Evolutionary conservation across 495 filamentous ascomycete genomes (phyloP).

Genomic region (Penicillium simplicissimum): DNA sequence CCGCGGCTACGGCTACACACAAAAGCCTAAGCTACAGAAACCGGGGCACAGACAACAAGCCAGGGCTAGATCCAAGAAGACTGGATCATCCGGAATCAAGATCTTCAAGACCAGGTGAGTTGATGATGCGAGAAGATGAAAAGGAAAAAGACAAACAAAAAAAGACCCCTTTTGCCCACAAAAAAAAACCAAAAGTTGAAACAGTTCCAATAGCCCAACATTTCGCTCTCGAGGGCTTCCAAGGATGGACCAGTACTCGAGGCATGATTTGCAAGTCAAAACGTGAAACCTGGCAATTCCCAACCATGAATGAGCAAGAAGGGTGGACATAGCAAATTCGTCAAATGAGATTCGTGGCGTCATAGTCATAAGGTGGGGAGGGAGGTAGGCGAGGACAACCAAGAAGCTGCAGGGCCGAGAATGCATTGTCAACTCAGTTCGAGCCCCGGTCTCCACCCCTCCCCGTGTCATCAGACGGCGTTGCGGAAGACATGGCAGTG

Average conservation of each 20-base stretch:
- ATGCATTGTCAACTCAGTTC: neutral
- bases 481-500: neutral
- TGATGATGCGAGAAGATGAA: conserved; percentile 6
- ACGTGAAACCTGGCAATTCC: conserved; percentile 14
- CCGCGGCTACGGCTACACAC: neutral
- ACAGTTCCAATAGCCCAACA: conserved; percentile 13
- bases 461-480: neutral
- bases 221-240: conserved; percentile 5
- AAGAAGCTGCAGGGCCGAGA: neutral
- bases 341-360: conserved; percentile 51
- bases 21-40: neutral
- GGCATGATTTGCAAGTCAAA: conserved; percentile 10
- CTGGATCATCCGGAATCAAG: neutral
- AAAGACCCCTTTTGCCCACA: conserved; percentile 1
- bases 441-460: neutral
- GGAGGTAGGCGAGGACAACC: conserved; percentile 21
- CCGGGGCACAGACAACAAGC: neutral
- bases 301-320: conserved; percentile 10
- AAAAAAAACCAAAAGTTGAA: conserved; percentile 11
- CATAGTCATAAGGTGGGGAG: conserved; percentile 47
- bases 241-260: neutral
- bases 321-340: conserved; percentile 34
- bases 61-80: neutral
- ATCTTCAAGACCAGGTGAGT: conserved; percentile 7
- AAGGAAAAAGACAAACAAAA: conserved; percentile 19